phyloP scores from a whole-genome alignment of 768 basidiomycete genomes.

The Termitomyces sp. region DNA sequence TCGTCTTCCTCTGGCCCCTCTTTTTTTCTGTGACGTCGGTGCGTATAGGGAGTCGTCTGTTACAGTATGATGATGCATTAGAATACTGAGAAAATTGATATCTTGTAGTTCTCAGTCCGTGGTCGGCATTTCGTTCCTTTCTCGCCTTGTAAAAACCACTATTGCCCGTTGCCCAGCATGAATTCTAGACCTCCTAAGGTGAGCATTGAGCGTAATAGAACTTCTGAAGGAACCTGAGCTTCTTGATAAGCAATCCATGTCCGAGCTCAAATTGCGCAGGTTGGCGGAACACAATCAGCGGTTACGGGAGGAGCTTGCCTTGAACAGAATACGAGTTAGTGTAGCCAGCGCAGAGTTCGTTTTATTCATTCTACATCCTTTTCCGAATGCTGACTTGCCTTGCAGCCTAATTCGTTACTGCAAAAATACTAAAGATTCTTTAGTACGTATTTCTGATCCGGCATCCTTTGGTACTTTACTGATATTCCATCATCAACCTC shows the following conservation, averaged over 20 bases:
- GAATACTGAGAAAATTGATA: not conserved
- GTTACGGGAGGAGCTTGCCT: slow-evolving; percentile 81
- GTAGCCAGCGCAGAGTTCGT: slow-evolving; percentile 86
- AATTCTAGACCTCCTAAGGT: slow-evolving; percentile 74
- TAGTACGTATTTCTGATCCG: slow-evolving; percentile 48
- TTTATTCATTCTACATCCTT: not conserved
- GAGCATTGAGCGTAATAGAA: slow-evolving; percentile 17
- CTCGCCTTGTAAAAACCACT: slow-evolving; percentile 16
- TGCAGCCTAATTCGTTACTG: slow-evolving; percentile 88
- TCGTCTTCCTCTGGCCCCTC: slow-evolving; percentile 17
- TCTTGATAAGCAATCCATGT: slow-evolving; percentile 78
- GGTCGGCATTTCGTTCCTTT: slow-evolving; percentile 16
- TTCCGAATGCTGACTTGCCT: slow-evolving; percentile 1
- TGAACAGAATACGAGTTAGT: slow-evolving; percentile 88
- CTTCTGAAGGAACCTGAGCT: slow-evolving; percentile 2
- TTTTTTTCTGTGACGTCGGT: slow-evolving; percentile 15
- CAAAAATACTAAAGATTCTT: slow-evolving; percentile 88
- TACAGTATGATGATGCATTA: not conserved
- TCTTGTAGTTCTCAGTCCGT: slow-evolving; percentile 11
- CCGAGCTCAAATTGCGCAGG: slow-evolving; percentile 92
- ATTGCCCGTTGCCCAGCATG: slow-evolving; percentile 39
- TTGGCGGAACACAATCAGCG: slow-evolving; percentile 93
- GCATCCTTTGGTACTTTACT: slow-evolving; percentile 1
- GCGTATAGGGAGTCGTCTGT: not conserved
- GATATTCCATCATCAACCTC: slow-evolving; percentile 9